Evolutionary conservation across 2,329 filamentous ascomycete species (phyloP).

Genomic region (Penicillium sp.): DNA sequence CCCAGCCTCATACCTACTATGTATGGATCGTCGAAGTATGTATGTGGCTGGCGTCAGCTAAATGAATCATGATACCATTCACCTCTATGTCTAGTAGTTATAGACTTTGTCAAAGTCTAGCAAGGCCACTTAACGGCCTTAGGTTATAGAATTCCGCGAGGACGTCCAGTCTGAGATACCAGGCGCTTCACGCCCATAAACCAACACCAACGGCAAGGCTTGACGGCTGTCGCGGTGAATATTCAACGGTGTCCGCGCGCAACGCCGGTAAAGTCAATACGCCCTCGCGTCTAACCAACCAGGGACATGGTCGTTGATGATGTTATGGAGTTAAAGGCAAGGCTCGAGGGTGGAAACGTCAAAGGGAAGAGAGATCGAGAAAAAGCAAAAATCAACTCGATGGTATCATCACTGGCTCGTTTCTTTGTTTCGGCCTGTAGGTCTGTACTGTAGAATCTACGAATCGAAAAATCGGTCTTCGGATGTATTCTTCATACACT

Average conservation of each 20-base stretch:
- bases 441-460: background rate
- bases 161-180: background rate
- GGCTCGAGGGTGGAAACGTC: background rate
- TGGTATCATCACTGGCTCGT: too few species aligned
- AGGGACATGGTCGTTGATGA: background rate
- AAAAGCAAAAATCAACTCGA: constrained; percentile 1
- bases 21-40: constrained; percentile 5
- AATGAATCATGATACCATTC: background rate
- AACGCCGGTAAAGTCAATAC: constrained; percentile 8
- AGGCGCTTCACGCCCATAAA: constrained; percentile 1
- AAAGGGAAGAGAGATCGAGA: background rate
- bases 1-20: background rate
- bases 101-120: background rate
- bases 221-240: background rate
- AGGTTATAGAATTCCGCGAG: background rate
- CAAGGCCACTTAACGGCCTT: too few species aligned
- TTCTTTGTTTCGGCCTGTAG: too few species aligned
- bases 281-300: background rate
- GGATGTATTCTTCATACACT: background rate
- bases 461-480: background rate
- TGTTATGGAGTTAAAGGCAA: background rate
- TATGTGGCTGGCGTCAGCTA: background rate
- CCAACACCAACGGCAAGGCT: constrained; percentile 1
- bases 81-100: background rate
- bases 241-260: constrained; percentile 2